Percentiles rank a stretch among this genome's conserved stretches.
These are phyloP conservation scores for Clonostachys byssicola DNA, from an alignment of 2,329 filamentous ascomycete species.

Conservation along the genomic window DNA sequence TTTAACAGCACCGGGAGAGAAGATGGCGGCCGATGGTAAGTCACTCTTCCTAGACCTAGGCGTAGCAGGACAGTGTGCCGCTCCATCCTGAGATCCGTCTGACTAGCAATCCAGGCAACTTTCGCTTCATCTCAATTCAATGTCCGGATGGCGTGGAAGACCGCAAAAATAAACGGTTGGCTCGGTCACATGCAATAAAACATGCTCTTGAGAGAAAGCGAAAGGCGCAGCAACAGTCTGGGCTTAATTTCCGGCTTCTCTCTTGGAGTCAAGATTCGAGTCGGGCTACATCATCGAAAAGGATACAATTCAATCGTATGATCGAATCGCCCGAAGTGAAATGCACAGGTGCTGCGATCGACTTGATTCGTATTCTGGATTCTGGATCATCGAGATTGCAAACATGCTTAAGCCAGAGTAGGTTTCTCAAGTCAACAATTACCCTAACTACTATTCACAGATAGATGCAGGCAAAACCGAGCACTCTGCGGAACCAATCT, in stretches of 20 bases:
- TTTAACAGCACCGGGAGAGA: too few relatives aligned
- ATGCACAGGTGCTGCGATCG: neutral
- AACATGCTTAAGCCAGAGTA: too few relatives aligned
- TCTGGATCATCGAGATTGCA: too few relatives aligned
- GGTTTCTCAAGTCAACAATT: too few relatives aligned
- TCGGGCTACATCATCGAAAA: too few relatives aligned
- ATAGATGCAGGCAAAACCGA: neutral
- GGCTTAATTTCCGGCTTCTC: neutral
- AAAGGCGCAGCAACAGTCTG: neutral
- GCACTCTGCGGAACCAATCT: conserved; percentile 23
- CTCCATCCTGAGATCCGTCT: too few relatives aligned
- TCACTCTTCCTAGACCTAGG: too few relatives aligned
- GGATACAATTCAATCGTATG: too few relatives aligned
- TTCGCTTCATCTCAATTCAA: neutral
- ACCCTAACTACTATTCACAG: too few relatives aligned
- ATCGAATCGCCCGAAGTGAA: neutral
- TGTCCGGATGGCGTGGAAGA: neutral
- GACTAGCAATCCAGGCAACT: neutral
- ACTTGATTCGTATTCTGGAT: neutral
- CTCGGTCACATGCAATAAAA: conserved; percentile 3
- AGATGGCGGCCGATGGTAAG: too few relatives aligned
- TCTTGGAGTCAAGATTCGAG: neutral
- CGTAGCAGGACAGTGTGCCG: too few relatives aligned
- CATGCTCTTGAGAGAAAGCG: conserved; percentile 1
- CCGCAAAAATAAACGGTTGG: neutral